A percentile compares a stretch with the other conserved stretches of the same genome.
These are phyloP conservation scores for Brasenia schreberi DNA, from an alignment of 164 flowering plant species.

Conservation along the genomic window DNA sequence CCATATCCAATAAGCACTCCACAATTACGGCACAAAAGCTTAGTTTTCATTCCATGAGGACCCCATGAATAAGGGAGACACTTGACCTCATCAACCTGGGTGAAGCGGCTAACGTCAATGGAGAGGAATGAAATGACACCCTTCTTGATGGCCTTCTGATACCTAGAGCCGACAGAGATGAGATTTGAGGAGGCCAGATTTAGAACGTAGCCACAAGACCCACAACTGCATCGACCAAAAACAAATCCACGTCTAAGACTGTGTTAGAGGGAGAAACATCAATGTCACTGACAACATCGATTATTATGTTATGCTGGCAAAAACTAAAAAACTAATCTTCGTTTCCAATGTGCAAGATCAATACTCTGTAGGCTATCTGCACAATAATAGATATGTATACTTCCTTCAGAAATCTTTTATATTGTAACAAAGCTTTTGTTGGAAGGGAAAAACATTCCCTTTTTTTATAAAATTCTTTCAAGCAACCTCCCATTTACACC, in stretches of 20 bases:
- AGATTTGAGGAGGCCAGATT: conserved; percentile 40
- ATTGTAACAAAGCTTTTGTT: neutral
- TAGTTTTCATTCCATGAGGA: conserved; percentile 31
- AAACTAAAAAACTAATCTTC: neutral
- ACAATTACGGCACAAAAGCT: conserved; percentile 53
- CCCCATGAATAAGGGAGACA: conserved; percentile 47
- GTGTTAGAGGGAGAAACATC: no score
- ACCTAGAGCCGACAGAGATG: conserved; percentile 27
- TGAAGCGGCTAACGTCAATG: conserved; percentile 49
- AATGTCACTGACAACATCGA: no score
- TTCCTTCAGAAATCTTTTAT: neutral
- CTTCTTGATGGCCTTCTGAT: conserved; percentile 39
- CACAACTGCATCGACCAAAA: conserved; percentile 31
- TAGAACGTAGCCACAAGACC: conserved; percentile 54
- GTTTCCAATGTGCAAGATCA: neutral
- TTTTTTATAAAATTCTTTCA: neutral
- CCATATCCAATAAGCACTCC: conserved; percentile 47
- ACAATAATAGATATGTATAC: no score
- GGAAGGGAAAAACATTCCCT: neutral
- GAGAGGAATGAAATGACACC: conserved; percentile 40
- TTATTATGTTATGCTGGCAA: neutral
- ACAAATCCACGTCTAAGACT: neutral
- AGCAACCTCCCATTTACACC: neutral
- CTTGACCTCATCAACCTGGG: conserved; percentile 49
- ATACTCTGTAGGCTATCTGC: neutral